These are phyloP conservation scores for Earliella scabrosa DNA, from an alignment of 1,284 basidiomycete genomes.

Conservation along the genomic window DNA sequence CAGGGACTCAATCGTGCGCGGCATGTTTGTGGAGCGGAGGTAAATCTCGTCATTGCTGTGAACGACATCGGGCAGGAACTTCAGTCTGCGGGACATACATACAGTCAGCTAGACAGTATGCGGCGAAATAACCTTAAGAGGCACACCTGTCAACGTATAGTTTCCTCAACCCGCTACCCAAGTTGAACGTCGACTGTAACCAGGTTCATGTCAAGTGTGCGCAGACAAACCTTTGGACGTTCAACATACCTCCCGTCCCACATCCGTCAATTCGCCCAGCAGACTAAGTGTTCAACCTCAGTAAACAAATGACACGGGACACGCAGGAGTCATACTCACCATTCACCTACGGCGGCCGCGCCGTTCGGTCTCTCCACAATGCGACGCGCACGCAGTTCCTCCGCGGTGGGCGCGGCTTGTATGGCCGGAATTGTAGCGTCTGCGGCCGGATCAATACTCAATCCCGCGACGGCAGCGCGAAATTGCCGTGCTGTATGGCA, in stretches of 20 bases:
- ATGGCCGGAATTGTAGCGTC: conserved; percentile 2
- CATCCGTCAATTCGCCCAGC: conserved; percentile 80
- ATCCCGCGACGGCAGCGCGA: conserved; percentile 49
- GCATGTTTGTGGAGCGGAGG: conserved; percentile 76
- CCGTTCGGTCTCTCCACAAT: conserved; percentile 65
- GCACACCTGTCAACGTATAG: conserved; percentile 81
- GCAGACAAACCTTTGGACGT: not conserved
- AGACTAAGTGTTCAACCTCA: conserved; percentile 46
- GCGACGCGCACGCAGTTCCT: conserved; percentile 37
- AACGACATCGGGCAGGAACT: conserved; percentile 63
- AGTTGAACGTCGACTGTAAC: conserved; percentile 66
- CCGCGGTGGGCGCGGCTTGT: conserved; percentile 3
- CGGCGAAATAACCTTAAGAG: too few relatives aligned
- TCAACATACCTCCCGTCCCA: conserved; percentile 65
- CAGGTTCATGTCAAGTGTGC: not conserved
- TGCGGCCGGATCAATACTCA: conserved; percentile 15
- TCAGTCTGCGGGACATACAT: conserved; percentile 47
- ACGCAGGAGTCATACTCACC: conserved; percentile 57
- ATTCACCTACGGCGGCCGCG: conserved; percentile 56
- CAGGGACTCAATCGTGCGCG: conserved; percentile 78
- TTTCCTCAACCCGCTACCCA: conserved; percentile 62
- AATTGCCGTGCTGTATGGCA: conserved; percentile 64
- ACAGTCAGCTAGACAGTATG: too few relatives aligned
- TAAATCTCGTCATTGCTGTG: conserved; percentile 57
- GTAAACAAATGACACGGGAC: not conserved